Base-by-base conservation (phyloP, 768 basidiomycete species). In the Phlebiopsis flavidoalba region DNA sequence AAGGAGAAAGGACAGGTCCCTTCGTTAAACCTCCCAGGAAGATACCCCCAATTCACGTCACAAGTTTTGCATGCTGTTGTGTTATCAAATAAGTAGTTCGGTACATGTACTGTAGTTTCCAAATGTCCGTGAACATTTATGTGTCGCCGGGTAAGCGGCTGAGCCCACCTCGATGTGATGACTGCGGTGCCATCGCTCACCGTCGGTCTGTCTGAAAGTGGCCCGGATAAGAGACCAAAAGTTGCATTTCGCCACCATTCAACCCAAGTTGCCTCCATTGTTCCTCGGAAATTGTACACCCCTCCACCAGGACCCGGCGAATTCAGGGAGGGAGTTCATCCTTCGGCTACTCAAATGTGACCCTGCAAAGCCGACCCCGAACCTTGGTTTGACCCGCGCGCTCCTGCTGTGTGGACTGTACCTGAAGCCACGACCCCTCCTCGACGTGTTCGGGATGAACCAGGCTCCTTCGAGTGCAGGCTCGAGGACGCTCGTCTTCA, bases 381-480 rank as follows among this genome's bases (percentile, higher is more conserved):
- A 6, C 26, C 26, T 31, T 31, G 26, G 6, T 31, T 31, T 31
- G 48, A 49, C 48, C 37, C 58, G 56, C 58, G 56, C 56, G 47
- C 50, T 59, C 58, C n/a, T n/a, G 48, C 11, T 26, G 24, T 26
- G 19, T n/a, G 11, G 48, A 12, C 48, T 49, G 12, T 19, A 17
- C 48, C 24, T 49, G 14, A 26, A 49, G n/a, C 48, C 48, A 49
- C 48, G 19, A 49, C 48, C n/a, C n/a, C 19, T 26, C 24, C 48
- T 49, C 48, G 48, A 49, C 50, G 58, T 15, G 46, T 31, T 22
- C 54, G 59, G 60, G 46, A 62, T 62, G 61, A 31, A 46, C 24
- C 31, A 31, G n/a, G 22, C 51, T 58, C 61, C 35, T 58, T 45
- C 61, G 61, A 50, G 61, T n/a, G n/a, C 62, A 40, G 58, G 58